These are phyloP conservation scores for Fagopyrum esculentum DNA, from an alignment of 148 eudicot genomes.

Conservation along the genomic window DNA sequence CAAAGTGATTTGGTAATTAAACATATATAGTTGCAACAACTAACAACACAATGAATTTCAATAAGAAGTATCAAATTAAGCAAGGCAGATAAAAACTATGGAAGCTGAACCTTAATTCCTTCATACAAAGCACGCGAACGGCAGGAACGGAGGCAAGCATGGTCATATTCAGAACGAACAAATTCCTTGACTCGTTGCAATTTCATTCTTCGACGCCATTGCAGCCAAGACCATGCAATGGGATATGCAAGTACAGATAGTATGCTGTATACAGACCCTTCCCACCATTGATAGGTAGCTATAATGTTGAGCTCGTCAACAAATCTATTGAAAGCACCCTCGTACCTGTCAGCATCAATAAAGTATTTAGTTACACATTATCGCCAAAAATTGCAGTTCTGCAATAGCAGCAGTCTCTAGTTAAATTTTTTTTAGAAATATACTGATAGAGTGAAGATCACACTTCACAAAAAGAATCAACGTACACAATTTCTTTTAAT, in stretches of 20 bases:
- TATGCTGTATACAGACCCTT: slow-evolving; percentile 76
- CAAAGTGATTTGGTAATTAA: not conserved
- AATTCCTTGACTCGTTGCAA: slow-evolving; percentile 88
- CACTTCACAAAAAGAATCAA: slow-evolving; percentile 11
- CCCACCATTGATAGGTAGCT: slow-evolving; percentile 97
- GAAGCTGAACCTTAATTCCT: slow-evolving; percentile 75
- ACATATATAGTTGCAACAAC: not conserved
- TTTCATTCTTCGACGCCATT: slow-evolving; percentile 84
- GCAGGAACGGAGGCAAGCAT: slow-evolving; percentile 96
- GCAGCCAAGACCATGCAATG: slow-evolving; percentile 97
- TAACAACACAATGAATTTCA: not conserved
- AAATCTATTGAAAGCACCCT: slow-evolving; percentile 85
- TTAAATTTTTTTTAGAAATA: not conserved
- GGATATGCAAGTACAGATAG: slow-evolving; percentile 78
- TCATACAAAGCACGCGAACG: slow-evolving; percentile 98
- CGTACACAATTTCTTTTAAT: slow-evolving; percentile 83
- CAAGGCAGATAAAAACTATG: not conserved
- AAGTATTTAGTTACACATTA: slow-evolving; percentile 6
- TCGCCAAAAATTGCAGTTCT: not conserved
- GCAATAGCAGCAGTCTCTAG: not conserved
- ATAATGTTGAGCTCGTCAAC: slow-evolving; percentile 87
- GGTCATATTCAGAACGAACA: slow-evolving; percentile 97
- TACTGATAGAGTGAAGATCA: not conserved
- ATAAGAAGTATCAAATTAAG: not conserved
- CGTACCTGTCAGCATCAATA: slow-evolving; percentile 51